phyloP scores from a whole-genome alignment of 1,139 yeast genomes.

The Lipomyces yarrowii region DNA sequence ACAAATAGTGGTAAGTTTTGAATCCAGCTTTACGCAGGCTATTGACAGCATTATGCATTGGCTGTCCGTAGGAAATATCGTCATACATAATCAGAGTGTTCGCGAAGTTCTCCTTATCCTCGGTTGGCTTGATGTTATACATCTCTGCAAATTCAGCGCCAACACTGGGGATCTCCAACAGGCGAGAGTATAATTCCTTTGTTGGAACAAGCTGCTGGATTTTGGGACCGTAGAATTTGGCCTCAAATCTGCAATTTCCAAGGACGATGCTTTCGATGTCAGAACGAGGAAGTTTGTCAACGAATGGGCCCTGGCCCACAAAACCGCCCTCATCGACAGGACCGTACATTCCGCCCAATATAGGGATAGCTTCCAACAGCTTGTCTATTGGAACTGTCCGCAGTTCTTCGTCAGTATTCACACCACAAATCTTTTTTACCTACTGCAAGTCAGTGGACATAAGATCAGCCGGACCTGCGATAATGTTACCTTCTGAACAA shows the following conservation, averaged over 20 bases:
- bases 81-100: constrained; percentile 24
- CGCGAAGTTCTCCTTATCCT: constrained; percentile 8
- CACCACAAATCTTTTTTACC: constrained; percentile 22
- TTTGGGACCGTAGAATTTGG: constrained; percentile 19
- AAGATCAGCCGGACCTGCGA: neutral
- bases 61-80: constrained; percentile 30
- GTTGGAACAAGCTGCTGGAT: constrained; percentile 21
- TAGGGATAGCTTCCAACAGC: constrained; percentile 22
- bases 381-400: constrained; percentile 17
- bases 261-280: constrained; percentile 24
- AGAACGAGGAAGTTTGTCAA: constrained; percentile 20
- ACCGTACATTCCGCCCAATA: constrained; percentile 30
- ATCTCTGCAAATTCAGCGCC: constrained; percentile 17
- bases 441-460: neutral
- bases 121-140: constrained; percentile 19
- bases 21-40: constrained; percentile 22
- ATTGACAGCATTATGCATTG: constrained; percentile 20
- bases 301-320: constrained; percentile 21
- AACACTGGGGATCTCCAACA: constrained; percentile 19
- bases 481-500: constrained; percentile 10
- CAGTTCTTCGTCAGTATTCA: constrained; percentile 23
- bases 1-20: constrained; percentile 36
- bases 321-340: constrained; percentile 31
- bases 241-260: constrained; percentile 30
- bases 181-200: constrained; percentile 12